Evolutionary conservation across 2,329 filamentous ascomycete species (phyloP).

Genomic region (Hymenoscyphus scutula): DNA sequence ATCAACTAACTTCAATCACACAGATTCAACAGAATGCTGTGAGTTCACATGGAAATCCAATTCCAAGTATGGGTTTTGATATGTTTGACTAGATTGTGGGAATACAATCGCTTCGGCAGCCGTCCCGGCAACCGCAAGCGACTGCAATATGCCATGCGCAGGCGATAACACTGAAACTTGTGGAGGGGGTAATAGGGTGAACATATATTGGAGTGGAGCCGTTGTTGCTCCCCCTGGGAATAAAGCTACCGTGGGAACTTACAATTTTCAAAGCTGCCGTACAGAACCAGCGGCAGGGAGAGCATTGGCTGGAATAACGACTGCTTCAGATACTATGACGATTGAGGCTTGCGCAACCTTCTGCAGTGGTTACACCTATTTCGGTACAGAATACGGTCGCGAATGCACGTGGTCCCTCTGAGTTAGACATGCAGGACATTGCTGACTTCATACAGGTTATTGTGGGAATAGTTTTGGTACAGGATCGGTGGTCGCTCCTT

Average conservation of each 20-base stretch:
- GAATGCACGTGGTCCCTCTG: slow-evolving; percentile 26
- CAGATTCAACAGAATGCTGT: slow-evolving; percentile 32
- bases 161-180: slow-evolving; percentile 37
- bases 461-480: slow-evolving; percentile 28
- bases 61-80: background rate
- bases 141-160: slow-evolving; percentile 31
- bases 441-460: slow-evolving; percentile 22
- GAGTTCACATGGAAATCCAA: slow-evolving; percentile 13
- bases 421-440: background rate
- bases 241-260: slow-evolving; percentile 43
- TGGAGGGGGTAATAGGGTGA: slow-evolving; percentile 35
- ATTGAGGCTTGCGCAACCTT: slow-evolving; percentile 29
- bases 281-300: slow-evolving; percentile 45
- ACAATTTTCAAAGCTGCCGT: slow-evolving; percentile 47
- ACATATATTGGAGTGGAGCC: slow-evolving; percentile 32
- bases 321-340: slow-evolving; percentile 30
- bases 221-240: slow-evolving; percentile 38
- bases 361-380: slow-evolving; percentile 31
- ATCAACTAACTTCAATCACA: background rate
- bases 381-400: slow-evolving; percentile 32
- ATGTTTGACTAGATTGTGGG: slow-evolving; percentile 23
- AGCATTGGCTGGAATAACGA: slow-evolving; percentile 40
- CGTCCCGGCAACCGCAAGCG: slow-evolving; percentile 14
- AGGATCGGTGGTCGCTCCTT: slow-evolving; percentile 23
- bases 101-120: slow-evolving; percentile 21